phyloP scores from a whole-genome alignment of 2,329 filamentous ascomycete species.

The Colletotrichum camelliae region DNA sequence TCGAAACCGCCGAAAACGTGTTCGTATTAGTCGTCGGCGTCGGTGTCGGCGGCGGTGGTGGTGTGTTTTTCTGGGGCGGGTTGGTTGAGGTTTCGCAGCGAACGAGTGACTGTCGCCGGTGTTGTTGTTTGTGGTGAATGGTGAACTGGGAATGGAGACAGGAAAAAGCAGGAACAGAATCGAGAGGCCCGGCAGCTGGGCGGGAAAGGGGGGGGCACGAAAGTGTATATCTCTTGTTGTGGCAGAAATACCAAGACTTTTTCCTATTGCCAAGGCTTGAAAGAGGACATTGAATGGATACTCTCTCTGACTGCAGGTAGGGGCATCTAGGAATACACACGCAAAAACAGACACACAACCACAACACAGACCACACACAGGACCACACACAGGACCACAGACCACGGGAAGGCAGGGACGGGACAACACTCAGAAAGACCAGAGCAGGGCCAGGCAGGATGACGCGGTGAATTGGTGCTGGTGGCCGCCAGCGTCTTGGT shows the following conservation, averaged over 20 bases:
- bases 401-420: background rate
- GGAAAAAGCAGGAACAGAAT: background rate
- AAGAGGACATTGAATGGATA: background rate
- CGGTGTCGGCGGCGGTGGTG: background rate
- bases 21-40: background rate
- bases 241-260: background rate
- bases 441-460: constrained; percentile 1
- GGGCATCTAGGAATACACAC: background rate
- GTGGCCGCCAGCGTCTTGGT: constrained; percentile 24
- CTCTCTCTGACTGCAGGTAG: background rate
- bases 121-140: background rate
- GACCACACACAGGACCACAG: background rate
- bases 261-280: background rate
- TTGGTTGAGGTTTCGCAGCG: background rate
- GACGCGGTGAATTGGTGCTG: constrained; percentile 22
- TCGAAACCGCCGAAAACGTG: background rate
- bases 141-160: background rate
- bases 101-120: background rate
- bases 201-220: background rate
- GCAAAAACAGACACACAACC: background rate
- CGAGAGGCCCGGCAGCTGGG: background rate
- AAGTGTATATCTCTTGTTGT: background rate
- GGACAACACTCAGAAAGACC: background rate
- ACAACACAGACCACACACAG: background rate
- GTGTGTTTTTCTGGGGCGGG: background rate